Evolutionary conservation across 768 basidiomycete genomes (phyloP), one percentile per base, ranked within the genome.

Genomic region (Dacryopinax primogenitus): DNA sequence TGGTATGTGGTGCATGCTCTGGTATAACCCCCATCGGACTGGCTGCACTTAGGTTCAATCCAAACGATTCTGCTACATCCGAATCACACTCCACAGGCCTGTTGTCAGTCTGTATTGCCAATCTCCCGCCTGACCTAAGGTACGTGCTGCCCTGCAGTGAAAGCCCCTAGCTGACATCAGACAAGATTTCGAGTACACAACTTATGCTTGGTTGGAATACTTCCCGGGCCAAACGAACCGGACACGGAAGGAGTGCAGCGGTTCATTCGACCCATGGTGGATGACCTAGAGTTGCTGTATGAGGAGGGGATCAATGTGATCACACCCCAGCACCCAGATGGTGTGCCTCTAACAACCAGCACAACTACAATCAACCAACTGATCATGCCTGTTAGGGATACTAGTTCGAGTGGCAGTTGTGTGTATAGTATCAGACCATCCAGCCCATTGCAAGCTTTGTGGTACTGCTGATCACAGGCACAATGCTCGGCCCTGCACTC

Each of bases 201-300:
- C 44, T 63, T 74, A 1, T 45, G 73, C 12, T 45, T 73, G 1
- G 9, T 67, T 1, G 39, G 51, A 15, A 69, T 73, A 66, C 69
- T 68, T 3, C 73, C 74, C 4, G 73, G 75, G 2, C 74, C 74
- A 6, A 69, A 51, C 1, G 75, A 76, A 44, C 74, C 72, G 1
- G 71, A 67, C 1, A 67, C 67, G 6, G 67, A 71, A 12, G 69
- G 75, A 44, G 67, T 75, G 1, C 74, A 75, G 62, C 33, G 71
- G 18, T 70, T 70, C 30, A 26, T 75, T 0, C 67, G 64, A 37
- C 61, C 73, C 7, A 62, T 73, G 28, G 72, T 74, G 1, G 72
- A 76, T 67, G 74, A 75, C 51, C 69, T 76, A 1, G 11, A 73
- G 12, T 58, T 44, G 28, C 63, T 76, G 0, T 75, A 71, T 63